These are phyloP conservation scores for Bolboschoenoplectus hybrid DNA, from an alignment of 202 grass and related monocot genomes.

Conservation along the genomic window DNA sequence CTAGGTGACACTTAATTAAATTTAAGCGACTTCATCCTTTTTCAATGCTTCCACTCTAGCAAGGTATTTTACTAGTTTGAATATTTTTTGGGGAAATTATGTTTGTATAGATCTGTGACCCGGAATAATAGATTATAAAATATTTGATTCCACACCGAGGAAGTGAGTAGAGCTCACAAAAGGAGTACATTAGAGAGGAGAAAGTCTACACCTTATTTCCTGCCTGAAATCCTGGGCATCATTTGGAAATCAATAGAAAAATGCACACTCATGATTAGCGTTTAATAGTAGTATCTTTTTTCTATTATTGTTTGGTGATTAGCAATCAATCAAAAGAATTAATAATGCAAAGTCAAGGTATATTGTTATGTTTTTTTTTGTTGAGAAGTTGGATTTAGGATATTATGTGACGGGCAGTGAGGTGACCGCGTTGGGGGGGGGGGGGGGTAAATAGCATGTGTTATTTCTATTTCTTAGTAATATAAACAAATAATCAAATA, in stretches of 20 bases:
- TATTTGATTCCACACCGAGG: background rate
- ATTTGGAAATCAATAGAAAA: background rate
- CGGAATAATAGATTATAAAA: background rate
- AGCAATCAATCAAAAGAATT: background rate
- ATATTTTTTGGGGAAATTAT: background rate
- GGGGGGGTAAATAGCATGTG: background rate
- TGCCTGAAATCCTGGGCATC: background rate
- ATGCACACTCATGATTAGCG: background rate
- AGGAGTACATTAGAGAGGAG: background rate
- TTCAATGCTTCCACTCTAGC: background rate
- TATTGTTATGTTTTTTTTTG: background rate
- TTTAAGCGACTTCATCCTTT: background rate
- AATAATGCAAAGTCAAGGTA: conserved; percentile 26
- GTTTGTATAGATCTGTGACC: background rate
- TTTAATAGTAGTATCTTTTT: background rate
- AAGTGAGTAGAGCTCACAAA: background rate
- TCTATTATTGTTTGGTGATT: background rate
- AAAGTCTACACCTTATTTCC: conserved; percentile 11
- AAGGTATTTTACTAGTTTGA: background rate
- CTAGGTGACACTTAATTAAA: too few relatives aligned
- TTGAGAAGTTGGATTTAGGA: background rate
- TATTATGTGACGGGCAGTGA: background rate
- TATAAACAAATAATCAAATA: background rate
- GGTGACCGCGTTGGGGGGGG: background rate
- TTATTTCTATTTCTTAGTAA: background rate